Evolutionary conservation across 2,329 filamentous ascomycete genomes (phyloP).

Genomic region (Xylaria sp.): DNA sequence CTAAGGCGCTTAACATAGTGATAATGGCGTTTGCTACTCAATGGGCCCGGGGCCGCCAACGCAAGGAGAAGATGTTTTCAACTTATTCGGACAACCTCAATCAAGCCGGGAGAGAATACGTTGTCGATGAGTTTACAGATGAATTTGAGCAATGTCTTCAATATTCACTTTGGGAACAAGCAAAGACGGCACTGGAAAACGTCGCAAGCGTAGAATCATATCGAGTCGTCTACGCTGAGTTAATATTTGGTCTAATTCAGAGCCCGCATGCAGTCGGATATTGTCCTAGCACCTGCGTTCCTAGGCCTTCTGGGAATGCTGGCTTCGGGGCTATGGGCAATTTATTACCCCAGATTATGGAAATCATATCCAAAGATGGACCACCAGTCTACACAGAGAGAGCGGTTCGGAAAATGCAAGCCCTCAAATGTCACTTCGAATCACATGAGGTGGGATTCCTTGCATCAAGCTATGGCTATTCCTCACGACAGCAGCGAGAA

Average conservation of each 20-base stretch:
- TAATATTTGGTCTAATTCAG: constrained; percentile 14
- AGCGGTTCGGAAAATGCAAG: constrained; percentile 8
- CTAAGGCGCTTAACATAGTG: constrained; percentile 5
- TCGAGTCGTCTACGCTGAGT: constrained; percentile 13
- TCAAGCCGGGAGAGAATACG: neutral
- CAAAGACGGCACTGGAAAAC: constrained; percentile 10
- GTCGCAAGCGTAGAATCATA: constrained; percentile 9
- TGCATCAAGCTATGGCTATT: neutral
- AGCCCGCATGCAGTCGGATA: neutral
- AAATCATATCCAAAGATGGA: constrained; percentile 11
- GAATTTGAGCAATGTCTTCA: constrained; percentile 13
- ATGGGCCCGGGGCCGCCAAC: constrained; percentile 7
- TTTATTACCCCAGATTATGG: neutral
- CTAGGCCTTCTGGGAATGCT: neutral
- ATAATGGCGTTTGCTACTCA: constrained; percentile 15
- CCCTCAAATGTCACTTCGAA: constrained; percentile 3
- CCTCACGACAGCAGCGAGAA: neutral
- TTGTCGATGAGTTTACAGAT: neutral
- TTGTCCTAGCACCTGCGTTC: neutral
- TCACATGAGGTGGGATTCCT: neutral
- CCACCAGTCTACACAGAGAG: constrained; percentile 12
- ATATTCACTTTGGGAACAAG: constrained; percentile 11
- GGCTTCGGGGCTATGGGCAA: neutral
- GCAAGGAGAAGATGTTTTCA: constrained; percentile 6
- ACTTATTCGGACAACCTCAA: neutral